phyloP scores from a whole-genome alignment of 1,284 basidiomycete species.

The Tetrapyrgos nigripes region DNA sequence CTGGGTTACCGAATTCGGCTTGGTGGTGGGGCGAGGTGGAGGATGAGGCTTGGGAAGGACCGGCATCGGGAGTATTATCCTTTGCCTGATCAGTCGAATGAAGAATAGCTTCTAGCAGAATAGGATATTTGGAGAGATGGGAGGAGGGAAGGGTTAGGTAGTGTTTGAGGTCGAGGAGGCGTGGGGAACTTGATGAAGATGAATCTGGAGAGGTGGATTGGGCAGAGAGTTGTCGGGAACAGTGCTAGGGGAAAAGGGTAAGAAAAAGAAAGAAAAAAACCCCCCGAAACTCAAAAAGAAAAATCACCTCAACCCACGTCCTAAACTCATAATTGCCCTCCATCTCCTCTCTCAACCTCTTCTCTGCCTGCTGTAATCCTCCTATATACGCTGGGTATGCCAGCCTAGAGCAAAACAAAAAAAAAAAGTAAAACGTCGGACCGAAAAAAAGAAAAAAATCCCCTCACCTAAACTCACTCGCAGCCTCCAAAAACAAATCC shows the following conservation, averaged over 20 bases:
- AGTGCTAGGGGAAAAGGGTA: slow-evolving; percentile 39
- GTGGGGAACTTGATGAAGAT: no score
- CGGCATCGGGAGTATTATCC: no score
- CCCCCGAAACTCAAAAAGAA: slow-evolving; percentile 6
- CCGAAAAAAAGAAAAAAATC: no score
- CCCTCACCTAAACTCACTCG: slow-evolving; percentile 81
- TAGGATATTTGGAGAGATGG: slow-evolving; percentile 90
- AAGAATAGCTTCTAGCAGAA: slow-evolving; percentile 86
- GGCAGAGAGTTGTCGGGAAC: not conserved
- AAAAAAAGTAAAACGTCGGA: no score
- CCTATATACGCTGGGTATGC: slow-evolving; percentile 90
- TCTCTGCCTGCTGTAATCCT: slow-evolving; percentile 86
- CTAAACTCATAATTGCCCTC: slow-evolving; percentile 85
- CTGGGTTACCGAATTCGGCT: slow-evolving; percentile 86
- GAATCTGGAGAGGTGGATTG: not conserved
- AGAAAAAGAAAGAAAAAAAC: slow-evolving; percentile 7
- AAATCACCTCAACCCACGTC: slow-evolving; percentile 45
- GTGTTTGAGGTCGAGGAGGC: slow-evolving; percentile 86
- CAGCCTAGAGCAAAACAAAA: slow-evolving; percentile 57
- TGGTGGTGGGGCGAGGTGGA: no score
- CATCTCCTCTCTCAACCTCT: slow-evolving; percentile 84
- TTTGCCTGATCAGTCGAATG: slow-evolving; percentile 77
- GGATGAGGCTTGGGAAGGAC: no score
- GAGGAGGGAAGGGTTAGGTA: slow-evolving; percentile 89
- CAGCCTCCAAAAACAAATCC: slow-evolving; percentile 89